Percentiles rank a stretch among this genome's conserved stretches.
These are phyloP conservation scores for Rhodamnia argentea DNA, from an alignment of 345 rosid genomes.

Conservation along the genomic window DNA sequence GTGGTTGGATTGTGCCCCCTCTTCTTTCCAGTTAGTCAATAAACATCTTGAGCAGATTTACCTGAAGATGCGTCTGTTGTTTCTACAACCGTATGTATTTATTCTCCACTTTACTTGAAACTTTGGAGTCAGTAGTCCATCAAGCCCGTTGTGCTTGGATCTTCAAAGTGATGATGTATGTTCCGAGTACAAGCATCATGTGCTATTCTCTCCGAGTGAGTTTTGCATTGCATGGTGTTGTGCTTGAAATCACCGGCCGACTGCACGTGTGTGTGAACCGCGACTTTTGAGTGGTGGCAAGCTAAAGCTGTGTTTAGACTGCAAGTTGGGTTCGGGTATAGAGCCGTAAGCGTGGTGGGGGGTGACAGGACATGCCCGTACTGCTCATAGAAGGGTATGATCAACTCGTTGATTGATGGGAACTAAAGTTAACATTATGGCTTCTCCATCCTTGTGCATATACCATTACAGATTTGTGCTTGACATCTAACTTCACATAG, in stretches of 20 bases:
- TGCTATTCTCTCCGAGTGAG: background rate
- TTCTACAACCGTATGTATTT: background rate
- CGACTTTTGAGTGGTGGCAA: background rate
- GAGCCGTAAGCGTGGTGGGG: too few relatives aligned
- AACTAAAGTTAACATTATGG: background rate
- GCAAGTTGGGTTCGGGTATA: too few relatives aligned
- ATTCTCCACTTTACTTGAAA: background rate
- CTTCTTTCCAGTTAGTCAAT: background rate
- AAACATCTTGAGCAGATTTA: background rate
- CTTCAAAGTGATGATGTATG: background rate
- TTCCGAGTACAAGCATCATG: background rate
- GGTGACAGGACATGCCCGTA: too few relatives aligned
- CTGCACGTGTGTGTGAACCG: background rate
- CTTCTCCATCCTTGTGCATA: background rate
- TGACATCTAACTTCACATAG: background rate
- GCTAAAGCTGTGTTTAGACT: background rate
- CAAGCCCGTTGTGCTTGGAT: background rate
- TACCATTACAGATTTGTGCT: background rate
- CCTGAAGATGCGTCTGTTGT: background rate
- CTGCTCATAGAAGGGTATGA: too few relatives aligned
- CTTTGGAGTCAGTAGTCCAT: background rate
- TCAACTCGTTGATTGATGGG: too few relatives aligned
- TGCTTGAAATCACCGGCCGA: background rate
- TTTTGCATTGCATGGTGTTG: background rate
- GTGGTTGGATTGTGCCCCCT: background rate